Conservation (phyloP, 164 flowering plant species). For the Stephania japonica region DNA sequence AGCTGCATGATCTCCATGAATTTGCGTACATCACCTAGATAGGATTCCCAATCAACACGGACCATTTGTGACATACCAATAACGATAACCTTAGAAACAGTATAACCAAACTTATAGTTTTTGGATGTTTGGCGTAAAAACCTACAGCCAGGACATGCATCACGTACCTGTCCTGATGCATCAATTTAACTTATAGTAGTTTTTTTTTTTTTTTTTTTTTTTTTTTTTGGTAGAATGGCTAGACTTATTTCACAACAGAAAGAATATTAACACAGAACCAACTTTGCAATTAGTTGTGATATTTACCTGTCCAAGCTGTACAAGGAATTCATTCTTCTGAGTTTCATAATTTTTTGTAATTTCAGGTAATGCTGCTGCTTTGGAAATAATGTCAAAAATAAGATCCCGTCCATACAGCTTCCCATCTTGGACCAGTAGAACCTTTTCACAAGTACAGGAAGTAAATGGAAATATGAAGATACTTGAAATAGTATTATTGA, state of each 20-base stretch:
- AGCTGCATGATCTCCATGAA: not conserved
- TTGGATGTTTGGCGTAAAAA: too few species aligned
- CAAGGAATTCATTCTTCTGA: constrained; percentile 55
- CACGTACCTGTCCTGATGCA: too few species aligned
- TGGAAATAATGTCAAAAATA: constrained; percentile 59
- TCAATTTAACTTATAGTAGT: too few species aligned
- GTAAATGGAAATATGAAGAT: constrained; percentile 11
- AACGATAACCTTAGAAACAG: not conserved
- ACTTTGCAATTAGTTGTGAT: not conserved
- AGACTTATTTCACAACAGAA: not conserved
- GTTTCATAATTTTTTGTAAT: constrained; percentile 44
- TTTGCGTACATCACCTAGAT: not conserved
- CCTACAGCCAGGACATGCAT: too few species aligned
- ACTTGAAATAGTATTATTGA: not conserved
- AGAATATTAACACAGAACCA: not conserved
- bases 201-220: too few species aligned
- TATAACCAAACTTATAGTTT: too few species aligned
- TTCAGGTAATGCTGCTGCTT: constrained; percentile 69
- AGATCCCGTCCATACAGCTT: constrained; percentile 84
- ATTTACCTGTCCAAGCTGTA: constrained; percentile 78
- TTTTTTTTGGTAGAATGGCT: not conserved
- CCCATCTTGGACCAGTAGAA: constrained; percentile 87
- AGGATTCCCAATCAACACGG: not conserved
- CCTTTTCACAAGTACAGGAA: constrained; percentile 38
- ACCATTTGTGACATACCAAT: not conserved